These are phyloP conservation scores for Aspergillus heteromorphus DNA, from an alignment of 495 filamentous ascomycete genomes.

Conservation along the genomic window DNA sequence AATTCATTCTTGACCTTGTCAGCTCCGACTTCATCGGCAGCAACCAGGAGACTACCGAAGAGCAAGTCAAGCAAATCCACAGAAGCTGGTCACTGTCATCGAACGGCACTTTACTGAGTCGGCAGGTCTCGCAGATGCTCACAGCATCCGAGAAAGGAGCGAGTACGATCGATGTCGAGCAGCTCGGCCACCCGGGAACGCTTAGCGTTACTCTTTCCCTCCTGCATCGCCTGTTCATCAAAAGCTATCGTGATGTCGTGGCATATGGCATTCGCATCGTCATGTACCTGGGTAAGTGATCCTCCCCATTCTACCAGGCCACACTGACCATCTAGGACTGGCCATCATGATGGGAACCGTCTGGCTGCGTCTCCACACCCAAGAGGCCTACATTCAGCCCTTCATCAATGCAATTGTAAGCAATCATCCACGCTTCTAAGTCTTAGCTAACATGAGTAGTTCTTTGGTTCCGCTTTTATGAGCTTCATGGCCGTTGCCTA, in stretches of 20 bases:
- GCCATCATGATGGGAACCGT: constrained; percentile 88
- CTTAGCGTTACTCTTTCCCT: constrained; percentile 43
- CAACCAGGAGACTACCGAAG: constrained; percentile 34
- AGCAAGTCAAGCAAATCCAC: constrained; percentile 26
- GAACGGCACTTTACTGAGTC: constrained; percentile 7
- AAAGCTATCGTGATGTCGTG: constrained; percentile 74
- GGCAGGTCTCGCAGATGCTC: constrained; percentile 9
- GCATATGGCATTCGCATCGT: constrained; percentile 75
- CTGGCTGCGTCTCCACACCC: constrained; percentile 62
- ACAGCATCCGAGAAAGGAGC: constrained; percentile 12
- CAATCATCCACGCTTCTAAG: neutral
- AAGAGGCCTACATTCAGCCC: constrained; percentile 66
- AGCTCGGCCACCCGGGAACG: constrained; percentile 22
- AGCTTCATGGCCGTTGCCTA: constrained; percentile 89
- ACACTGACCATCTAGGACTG: constrained; percentile 35
- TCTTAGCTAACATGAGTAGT: constrained; percentile 23
- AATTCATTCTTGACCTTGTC: constrained; percentile 68
- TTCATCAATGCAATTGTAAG: constrained; percentile 70
- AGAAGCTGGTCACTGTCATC: constrained; percentile 24
- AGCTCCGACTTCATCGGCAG: constrained; percentile 62
- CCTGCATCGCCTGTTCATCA: constrained; percentile 69
- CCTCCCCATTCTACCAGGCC: neutral
- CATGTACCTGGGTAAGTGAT: constrained; percentile 66
- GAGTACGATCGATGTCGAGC: constrained; percentile 9
- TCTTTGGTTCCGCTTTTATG: constrained; percentile 83